Percentiles rank a stretch among this genome's conserved stretches.
These are phyloP conservation scores for Pittosporum tobira DNA, from an alignment of 129 eudicot genomes.

Conservation along the genomic window DNA sequence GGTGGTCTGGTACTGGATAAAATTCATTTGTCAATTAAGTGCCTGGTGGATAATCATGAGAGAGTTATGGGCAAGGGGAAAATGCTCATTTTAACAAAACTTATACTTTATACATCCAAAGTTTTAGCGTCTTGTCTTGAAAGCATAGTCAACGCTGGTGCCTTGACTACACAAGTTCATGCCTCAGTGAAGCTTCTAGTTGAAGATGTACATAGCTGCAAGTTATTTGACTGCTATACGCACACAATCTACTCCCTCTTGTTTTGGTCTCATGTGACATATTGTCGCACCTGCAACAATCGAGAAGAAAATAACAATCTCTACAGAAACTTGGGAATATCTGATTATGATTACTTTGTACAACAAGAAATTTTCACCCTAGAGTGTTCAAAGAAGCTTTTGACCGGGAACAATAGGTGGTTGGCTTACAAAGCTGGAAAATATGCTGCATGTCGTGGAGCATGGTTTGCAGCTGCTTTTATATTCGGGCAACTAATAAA, in stretches of 20 bases:
- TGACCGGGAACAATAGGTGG: conserved; percentile 52
- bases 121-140: conserved; percentile 41
- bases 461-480: conserved; percentile 66
- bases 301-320: conserved; percentile 13
- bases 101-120: conserved; percentile 31
- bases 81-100: conserved; percentile 19
- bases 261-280: conserved; percentile 24
- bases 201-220: conserved; percentile 30
- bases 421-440: conserved; percentile 60
- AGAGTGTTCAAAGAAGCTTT: conserved; percentile 36
- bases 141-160: conserved; percentile 26
- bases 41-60: conserved; percentile 25
- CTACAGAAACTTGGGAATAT: conserved; percentile 2
- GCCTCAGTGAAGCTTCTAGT: conserved; percentile 31
- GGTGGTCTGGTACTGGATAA: conserved; percentile 37
- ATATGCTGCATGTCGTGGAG: conserved; percentile 65
- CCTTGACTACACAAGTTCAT: conserved; percentile 24
- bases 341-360: conserved; percentile 21
- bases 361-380: conserved; percentile 35
- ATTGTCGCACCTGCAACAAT: conserved; percentile 13
- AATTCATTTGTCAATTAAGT: conserved; percentile 23
- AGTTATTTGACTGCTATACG: conserved; percentile 34
- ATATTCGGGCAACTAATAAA: conserved; percentile 43
- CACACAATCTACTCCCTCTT: conserved; percentile 31
- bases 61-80: conserved; percentile 6